Evolutionary conservation across 2,329 filamentous ascomycete species (phyloP).

Genomic region (Truncatella angustata): DNA sequence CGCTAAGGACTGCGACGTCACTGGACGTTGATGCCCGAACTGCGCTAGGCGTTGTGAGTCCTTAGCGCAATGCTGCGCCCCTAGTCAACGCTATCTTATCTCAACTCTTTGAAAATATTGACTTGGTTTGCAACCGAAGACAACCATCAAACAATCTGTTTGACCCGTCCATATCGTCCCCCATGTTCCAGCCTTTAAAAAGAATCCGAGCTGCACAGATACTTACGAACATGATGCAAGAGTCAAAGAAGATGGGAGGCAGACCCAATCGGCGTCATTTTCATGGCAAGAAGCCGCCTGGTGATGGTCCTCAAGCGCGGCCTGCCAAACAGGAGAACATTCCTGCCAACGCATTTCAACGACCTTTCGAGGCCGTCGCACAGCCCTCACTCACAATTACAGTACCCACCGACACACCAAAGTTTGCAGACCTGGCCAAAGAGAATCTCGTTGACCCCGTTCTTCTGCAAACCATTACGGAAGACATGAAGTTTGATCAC

Average conservation of each 20-base stretch:
- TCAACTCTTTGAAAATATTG: neutral
- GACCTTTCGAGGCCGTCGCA: conserved; percentile 15
- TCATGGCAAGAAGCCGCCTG: neutral
- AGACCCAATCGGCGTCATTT: neutral
- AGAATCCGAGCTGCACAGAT: neutral
- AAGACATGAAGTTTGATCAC: conserved; percentile 48
- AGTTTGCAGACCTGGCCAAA: conserved; percentile 43
- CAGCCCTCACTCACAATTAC: conserved; percentile 34
- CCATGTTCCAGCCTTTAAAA: neutral
- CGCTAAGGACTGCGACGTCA: no score
- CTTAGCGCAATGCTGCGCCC: neutral
- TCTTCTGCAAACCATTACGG: conserved; percentile 45
- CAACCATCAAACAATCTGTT: neutral
- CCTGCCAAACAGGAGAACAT: neutral
- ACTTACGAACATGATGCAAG: conserved; percentile 1
- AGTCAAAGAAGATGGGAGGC: neutral
- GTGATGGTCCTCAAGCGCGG: neutral
- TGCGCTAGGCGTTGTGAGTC: no score
- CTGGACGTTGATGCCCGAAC: neutral
- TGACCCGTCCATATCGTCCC: neutral
- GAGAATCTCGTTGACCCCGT: conserved; percentile 42
- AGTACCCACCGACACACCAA: conserved; percentile 42
- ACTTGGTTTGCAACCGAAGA: neutral
- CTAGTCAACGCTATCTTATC: conserved; percentile 2
- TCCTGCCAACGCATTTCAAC: neutral